Evolutionary conservation across 148 eudicot species (phyloP).

Genomic region (Fagopyrum homotropicum): DNA sequence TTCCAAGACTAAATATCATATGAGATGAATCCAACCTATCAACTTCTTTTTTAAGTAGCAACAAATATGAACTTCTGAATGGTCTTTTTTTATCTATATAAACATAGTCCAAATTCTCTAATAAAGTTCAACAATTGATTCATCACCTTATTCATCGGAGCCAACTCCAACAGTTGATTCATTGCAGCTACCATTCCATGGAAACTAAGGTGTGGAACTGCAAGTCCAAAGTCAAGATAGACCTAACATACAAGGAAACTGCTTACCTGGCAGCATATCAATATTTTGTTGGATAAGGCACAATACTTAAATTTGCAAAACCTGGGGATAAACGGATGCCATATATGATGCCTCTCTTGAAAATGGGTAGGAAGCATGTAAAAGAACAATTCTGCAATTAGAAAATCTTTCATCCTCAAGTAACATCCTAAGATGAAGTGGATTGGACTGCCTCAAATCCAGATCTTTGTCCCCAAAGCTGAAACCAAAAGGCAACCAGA

Average conservation of each 20-base stretch:
- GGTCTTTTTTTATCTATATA: not conserved
- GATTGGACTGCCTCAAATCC: constrained; percentile 82
- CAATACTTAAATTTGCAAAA: constrained; percentile 16
- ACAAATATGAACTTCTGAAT: not conserved
- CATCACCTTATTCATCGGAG: constrained; percentile 84
- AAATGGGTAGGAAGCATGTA: constrained; percentile 95
- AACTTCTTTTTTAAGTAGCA: no score
- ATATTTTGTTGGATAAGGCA: constrained; percentile 1
- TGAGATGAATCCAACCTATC: no score
- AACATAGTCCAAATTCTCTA: not conserved
- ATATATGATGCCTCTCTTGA: constrained; percentile 94
- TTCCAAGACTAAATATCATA: no score
- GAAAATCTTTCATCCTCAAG: constrained; percentile 84
- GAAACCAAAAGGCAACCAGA: constrained; percentile 8
- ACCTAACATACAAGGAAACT: constrained; percentile 39
- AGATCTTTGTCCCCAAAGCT: constrained; percentile 96
- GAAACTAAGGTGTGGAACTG: constrained; percentile 70
- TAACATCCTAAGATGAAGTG: constrained; percentile 77
- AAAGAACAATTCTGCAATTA: constrained; percentile 61
- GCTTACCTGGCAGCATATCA: not conserved
- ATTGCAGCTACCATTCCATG: constrained; percentile 86
- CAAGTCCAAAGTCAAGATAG: constrained; percentile 90
- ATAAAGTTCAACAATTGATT: not conserved
- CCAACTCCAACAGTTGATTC: constrained; percentile 85
- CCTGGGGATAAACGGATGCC: constrained; percentile 88